Percentiles rank a stretch among this genome's conserved stretches.
Conservation (phyloP, 208 protist species). For the Porcisia hertigi region DNA sequence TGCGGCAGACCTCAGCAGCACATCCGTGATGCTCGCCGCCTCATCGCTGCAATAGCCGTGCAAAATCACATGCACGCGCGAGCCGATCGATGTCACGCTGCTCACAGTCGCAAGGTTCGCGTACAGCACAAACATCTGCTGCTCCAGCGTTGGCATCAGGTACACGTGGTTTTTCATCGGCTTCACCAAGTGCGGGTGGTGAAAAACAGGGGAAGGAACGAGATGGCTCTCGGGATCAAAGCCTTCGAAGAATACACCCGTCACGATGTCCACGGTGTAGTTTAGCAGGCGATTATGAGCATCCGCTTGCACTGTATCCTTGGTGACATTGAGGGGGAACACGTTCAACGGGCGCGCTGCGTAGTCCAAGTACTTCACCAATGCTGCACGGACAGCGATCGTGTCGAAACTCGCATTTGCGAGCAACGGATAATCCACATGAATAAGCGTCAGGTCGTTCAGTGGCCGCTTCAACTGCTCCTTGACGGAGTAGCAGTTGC, state of each 20-base stretch:
- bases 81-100: neutral
- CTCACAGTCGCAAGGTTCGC: neutral
- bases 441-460: conserved; percentile 9
- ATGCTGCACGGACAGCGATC: neutral
- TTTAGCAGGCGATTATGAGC: neutral
- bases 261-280: neutral
- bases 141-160: conserved; percentile 45
- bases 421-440: neutral
- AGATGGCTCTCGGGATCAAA: neutral
- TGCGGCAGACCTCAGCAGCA: conserved; percentile 10
- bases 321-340: neutral
- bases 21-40: neutral
- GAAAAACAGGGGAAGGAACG: neutral
- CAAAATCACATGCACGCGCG: conserved; percentile 5
- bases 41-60: conserved; percentile 6
- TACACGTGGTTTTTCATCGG: conserved; percentile 3
- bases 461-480: neutral
- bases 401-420: neutral
- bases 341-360: neutral
- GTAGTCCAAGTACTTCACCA: neutral
- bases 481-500: conserved; percentile 3
- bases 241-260: neutral
- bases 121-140: conserved; percentile 52
- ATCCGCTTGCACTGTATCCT: neutral
- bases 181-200: neutral